phyloP scores from a whole-genome alignment of 441 rosid genomes.

The Pelargonium myrrhifolium region DNA sequence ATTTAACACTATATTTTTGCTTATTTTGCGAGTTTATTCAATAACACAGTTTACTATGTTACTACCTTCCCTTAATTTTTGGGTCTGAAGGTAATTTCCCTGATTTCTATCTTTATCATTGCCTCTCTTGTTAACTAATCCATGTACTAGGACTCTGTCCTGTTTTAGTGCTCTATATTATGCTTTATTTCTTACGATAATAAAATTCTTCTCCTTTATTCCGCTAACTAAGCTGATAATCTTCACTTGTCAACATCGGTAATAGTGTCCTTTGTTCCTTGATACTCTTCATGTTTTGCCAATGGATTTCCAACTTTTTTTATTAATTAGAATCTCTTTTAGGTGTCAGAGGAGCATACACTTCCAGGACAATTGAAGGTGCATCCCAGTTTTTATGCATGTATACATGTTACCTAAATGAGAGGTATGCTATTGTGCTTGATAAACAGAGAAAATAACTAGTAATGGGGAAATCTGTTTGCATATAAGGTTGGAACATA shows the following conservation, averaged over 20 bases:
- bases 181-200: background rate
- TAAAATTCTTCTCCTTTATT: background rate
- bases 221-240: background rate
- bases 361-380: constrained; percentile 58
- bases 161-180: background rate
- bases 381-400: constrained; percentile 53
- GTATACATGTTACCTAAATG: constrained; percentile 46
- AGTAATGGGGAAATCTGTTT: background rate
- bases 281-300: constrained; percentile 3
- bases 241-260: background rate
- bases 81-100: background rate
- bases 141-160: background rate
- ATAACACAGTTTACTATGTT: background rate
- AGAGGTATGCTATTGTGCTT: constrained; percentile 36
- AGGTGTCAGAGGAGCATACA: constrained; percentile 76
- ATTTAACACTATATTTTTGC: background rate
- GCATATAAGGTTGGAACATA: background rate
- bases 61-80: background rate
- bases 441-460: background rate
- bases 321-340: constrained; percentile 11
- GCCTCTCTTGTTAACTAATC: background rate
- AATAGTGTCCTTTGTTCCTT: too few relatives aligned
- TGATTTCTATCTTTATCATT: background rate
- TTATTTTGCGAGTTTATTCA: background rate
- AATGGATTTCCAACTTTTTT: constrained; percentile 14